Percentiles rank a stretch among this genome's conserved stretches.
phyloP scores from a whole-genome alignment of 441 rosid species.

The Jatropha multifida region DNA sequence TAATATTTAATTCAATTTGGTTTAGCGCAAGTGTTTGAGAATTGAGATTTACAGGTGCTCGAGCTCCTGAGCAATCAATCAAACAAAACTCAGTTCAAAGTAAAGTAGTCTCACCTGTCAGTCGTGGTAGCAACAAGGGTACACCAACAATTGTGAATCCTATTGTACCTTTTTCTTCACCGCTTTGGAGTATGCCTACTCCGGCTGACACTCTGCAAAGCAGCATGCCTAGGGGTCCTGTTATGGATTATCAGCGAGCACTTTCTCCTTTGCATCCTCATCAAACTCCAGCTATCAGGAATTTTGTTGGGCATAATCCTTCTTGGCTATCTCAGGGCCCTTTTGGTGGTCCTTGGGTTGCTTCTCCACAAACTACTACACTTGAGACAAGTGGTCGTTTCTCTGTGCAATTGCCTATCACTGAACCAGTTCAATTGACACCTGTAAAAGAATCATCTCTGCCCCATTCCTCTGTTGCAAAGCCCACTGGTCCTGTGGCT shows the following conservation, averaged over 20 bases:
- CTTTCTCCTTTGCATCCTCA: constrained; percentile 69
- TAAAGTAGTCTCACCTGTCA: constrained; percentile 52
- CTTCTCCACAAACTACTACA: constrained; percentile 63
- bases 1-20: constrained; percentile 10
- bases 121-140: constrained; percentile 54
- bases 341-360: constrained; percentile 69
- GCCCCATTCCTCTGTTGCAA: constrained; percentile 46
- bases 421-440: constrained; percentile 60
- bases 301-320: constrained; percentile 61
- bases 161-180: constrained; percentile 77
- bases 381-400: constrained; percentile 58
- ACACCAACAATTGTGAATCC: constrained; percentile 56
- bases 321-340: constrained; percentile 83
- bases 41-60: constrained; percentile 37
- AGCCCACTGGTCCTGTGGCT: constrained; percentile 39
- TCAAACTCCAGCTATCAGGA: constrained; percentile 62
- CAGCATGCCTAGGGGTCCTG: constrained; percentile 57
- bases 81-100: constrained; percentile 52
- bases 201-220: constrained; percentile 62
- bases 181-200: constrained; percentile 78
- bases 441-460: constrained; percentile 60
- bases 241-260: constrained; percentile 61
- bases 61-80: constrained; percentile 51
- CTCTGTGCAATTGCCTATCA: constrained; percentile 46
- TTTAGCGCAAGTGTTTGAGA: constrained; percentile 22